Percentiles rank a stretch among this genome's conserved stretches.
phyloP scores from a whole-genome alignment of 805 yeast genomes.

The Candida anglica region DNA sequence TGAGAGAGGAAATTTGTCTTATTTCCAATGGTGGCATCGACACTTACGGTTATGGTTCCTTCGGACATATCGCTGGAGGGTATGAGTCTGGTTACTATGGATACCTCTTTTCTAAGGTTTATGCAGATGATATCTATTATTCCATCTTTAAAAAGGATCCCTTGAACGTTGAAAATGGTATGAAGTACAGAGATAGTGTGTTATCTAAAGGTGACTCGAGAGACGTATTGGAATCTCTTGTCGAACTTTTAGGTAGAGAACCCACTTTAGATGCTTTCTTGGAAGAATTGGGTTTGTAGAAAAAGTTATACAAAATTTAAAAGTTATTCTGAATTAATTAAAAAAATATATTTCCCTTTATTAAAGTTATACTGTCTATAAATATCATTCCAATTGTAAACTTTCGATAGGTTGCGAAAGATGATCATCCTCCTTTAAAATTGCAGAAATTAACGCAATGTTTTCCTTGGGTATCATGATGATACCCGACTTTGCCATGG shows the following conservation, averaged over 20 bases:
- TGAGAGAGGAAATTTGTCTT: constrained; percentile 60
- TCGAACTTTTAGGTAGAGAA: constrained; percentile 68
- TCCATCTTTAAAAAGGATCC: constrained; percentile 67
- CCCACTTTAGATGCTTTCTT: constrained; percentile 74
- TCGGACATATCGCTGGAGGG: constrained; percentile 78
- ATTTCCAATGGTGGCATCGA: constrained; percentile 50
- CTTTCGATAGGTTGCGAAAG: constrained; percentile 2
- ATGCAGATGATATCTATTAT: constrained; percentile 79
- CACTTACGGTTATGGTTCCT: constrained; percentile 70
- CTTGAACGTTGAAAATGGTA: constrained; percentile 57
- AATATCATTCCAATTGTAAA: constrained; percentile 2
- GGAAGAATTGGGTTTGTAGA: constrained; percentile 35
- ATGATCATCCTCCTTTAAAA: constrained; percentile 9
- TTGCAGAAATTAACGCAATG: constrained; percentile 25
- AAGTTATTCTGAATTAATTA: not conserved
- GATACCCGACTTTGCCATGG: constrained; percentile 57
- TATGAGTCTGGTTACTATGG: constrained; percentile 88
- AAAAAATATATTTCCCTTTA: not conserved
- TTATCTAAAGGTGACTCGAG: constrained; percentile 69
- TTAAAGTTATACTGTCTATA: too few relatives aligned
- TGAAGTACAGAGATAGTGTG: constrained; percentile 64
- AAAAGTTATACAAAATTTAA: not conserved
- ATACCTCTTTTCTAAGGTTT: constrained; percentile 80
- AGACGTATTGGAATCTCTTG: constrained; percentile 63
- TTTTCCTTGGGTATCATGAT: constrained; percentile 57